Percentiles rank a stretch among this genome's conserved stretches.
phyloP scores from a whole-genome alignment of 139 green algal genomes.

The Spirogloea muscicola region DNA sequence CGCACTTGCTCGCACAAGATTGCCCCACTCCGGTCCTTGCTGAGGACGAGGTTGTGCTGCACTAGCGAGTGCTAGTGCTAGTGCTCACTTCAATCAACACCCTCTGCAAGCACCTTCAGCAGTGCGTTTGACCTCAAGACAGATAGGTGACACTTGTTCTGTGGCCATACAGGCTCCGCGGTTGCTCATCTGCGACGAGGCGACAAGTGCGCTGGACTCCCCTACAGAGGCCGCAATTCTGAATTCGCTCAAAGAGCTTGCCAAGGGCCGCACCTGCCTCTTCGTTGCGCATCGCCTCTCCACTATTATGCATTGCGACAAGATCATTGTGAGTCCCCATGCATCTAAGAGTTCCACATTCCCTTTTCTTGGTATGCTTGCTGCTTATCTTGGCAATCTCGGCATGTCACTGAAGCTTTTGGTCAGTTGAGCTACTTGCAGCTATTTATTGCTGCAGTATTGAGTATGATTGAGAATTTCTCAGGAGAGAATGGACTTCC shows the following conservation, averaged over 20 bases:
- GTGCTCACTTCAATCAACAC: too few relatives aligned
- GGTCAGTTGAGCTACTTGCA: neutral
- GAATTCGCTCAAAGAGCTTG: constrained; percentile 61
- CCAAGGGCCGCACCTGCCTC: constrained; percentile 66
- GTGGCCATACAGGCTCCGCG: constrained; percentile 54
- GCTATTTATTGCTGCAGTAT: neutral
- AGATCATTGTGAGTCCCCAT: constrained; percentile 64
- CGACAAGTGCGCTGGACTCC: constrained; percentile 79
- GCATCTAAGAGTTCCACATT: neutral
- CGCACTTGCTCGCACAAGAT: neutral
- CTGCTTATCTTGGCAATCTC: neutral
- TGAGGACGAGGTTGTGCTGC: neutral
- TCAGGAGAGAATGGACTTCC: neutral
- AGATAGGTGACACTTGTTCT: neutral
- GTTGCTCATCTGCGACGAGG: constrained; percentile 86
- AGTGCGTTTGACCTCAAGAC: neutral
- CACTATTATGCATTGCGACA: constrained; percentile 74
- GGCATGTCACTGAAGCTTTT: neutral
- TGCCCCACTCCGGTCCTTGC: neutral
- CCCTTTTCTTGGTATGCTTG: neutral
- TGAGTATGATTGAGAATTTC: neutral
- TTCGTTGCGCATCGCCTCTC: constrained; percentile 93
- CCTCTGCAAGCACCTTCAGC: neutral
- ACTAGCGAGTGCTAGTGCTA: neutral
- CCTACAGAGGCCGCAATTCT: constrained; percentile 70